Percentiles rank a stretch among this genome's conserved stretches.
Evolutionary conservation across 441 rosid species (phyloP).

Genomic region (Breynia disticha): DNA sequence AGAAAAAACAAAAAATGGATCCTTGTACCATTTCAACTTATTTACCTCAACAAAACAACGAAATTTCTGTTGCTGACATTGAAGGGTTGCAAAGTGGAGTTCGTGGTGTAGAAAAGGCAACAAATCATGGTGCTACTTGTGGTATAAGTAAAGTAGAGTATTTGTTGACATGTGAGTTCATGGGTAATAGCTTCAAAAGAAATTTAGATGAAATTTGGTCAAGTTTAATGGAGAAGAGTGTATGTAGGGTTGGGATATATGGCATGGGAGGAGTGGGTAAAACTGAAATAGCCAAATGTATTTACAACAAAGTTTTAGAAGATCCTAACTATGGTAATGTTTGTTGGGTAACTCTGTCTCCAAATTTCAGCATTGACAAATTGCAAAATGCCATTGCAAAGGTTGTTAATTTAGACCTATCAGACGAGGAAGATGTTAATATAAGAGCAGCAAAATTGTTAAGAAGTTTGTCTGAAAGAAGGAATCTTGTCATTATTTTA

Average conservation of each 20-base stretch:
- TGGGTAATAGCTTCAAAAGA: constrained; percentile 1
- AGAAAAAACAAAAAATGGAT: neutral
- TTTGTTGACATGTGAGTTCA: neutral
- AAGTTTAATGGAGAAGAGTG: neutral
- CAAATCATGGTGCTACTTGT: neutral
- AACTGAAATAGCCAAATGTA: neutral
- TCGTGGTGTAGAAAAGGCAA: neutral
- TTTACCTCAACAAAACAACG: neutral
- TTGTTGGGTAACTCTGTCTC: constrained; percentile 6
- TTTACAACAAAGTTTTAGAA: neutral
- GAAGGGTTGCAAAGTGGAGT: neutral
- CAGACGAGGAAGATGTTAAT: neutral
- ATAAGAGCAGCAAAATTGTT: constrained; percentile 4
- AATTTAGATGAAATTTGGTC: neutral
- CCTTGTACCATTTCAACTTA: neutral
- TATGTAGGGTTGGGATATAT: constrained; percentile 1
- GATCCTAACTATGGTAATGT: neutral
- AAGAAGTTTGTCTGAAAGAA: neutral
- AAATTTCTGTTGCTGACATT: neutral
- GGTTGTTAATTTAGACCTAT: neutral
- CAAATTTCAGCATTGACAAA: neutral
- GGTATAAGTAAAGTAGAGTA: too few species aligned
- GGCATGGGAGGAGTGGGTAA: constrained; percentile 13
- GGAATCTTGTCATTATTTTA: constrained; percentile 6
- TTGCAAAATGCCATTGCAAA: constrained; percentile 7